Evolutionary conservation across 2,329 filamentous ascomycete genomes (phyloP), one percentile per base, ranked within the genome.

Genomic region (Fusarium sp.): DNA sequence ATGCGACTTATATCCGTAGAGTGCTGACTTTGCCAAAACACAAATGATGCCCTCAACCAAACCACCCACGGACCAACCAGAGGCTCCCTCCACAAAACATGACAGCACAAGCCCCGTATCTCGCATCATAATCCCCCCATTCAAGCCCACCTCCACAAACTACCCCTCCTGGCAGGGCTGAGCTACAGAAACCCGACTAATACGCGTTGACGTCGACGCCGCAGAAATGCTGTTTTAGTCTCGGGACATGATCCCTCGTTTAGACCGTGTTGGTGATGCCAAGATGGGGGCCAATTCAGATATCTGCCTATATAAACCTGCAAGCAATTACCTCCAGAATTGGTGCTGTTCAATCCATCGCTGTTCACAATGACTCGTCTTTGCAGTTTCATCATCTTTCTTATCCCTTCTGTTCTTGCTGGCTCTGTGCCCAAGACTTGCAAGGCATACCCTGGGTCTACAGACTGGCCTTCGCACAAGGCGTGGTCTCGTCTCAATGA

Each of bases 401-500:
- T 67, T 3, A 8, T 62, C 7, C 57, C 60, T n/a, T 30, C 57
- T 7, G 39, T 45, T 8, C 41, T 53, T 16, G 72, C 48, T 12
- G 45, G 35, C 2, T 44, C 30, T 33, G 22, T 63, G 11, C 38
- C 72, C 10, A 62, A 22, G 28, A 50, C 59, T 6, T 89, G 87
- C 79, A 89, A 87, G 77, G 81, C 85, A 5, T 85, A 83, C 50
- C 87, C 86, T 4, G 83, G 81, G 26, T 82, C 83, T 20, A 30
- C 77, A 13, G 76, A 77, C 51, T 90, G 88, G 88, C 88, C 88
- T 1, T 83, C 82, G 2, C 67, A 81, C 18, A 72, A 79, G 2
- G 78, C 78, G 18, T 90, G 88, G 88, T 65, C 74, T 12, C 71
- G 73, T 20, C 81, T 90, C 57, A 87, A 89, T 77, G 73, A 79